phyloP scores from a whole-genome alignment of 148 eudicot genomes.

The Camellia sinensis region DNA sequence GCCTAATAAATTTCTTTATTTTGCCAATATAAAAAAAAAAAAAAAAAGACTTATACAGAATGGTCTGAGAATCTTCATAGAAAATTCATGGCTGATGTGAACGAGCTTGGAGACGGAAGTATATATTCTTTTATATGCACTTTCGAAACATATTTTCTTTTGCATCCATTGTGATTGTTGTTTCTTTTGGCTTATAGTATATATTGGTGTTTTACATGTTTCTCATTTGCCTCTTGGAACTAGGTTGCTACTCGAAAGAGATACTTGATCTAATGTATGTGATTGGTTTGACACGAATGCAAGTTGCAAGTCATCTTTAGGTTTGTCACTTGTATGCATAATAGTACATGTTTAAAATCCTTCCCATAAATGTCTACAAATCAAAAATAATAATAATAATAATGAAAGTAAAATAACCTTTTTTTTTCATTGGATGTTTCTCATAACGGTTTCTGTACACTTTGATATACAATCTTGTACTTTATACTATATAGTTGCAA shows the following conservation, averaged over 20 bases:
- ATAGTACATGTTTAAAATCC: not conserved
- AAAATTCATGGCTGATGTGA: constrained; percentile 14
- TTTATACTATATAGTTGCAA: too few relatives aligned
- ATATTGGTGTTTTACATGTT: not conserved
- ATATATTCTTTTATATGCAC: not conserved
- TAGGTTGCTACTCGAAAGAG: constrained; percentile 21
- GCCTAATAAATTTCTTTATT: too few relatives aligned
- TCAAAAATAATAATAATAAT: too few relatives aligned
- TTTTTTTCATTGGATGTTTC: not conserved
- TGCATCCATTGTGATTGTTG: not conserved
- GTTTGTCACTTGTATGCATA: not conserved
- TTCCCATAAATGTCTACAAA: not conserved
- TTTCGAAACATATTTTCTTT: not conserved
- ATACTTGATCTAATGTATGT: constrained; percentile 16
- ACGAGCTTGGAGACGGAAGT: constrained; percentile 19
- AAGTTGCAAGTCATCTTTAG: constrained; percentile 24
- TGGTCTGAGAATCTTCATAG: constrained; percentile 15
- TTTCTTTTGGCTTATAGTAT: not conserved
- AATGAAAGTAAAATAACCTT: too few relatives aligned
- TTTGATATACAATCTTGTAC: not conserved
- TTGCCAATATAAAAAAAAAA: too few relatives aligned
- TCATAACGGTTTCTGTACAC: not conserved
- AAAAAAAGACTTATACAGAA: too few relatives aligned
- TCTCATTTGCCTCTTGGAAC: not conserved
- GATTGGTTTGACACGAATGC: constrained; percentile 15